Evolutionary conservation across 805 yeast genomes (phyloP).

Genomic region (Naumovozyma castellii): DNA sequence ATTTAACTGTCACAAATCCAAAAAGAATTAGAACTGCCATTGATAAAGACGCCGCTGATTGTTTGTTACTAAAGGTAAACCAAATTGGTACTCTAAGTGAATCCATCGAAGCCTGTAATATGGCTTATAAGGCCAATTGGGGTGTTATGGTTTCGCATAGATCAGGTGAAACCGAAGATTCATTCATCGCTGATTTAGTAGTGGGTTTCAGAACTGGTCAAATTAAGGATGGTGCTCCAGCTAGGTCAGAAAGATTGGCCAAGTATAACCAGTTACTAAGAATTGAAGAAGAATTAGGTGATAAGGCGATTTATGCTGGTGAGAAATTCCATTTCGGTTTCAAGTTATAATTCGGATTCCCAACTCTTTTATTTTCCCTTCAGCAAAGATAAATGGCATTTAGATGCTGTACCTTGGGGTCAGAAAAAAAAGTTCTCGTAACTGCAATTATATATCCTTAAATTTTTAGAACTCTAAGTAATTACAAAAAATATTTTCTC

Average conservation of each 20-base stretch:
- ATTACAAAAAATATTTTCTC: too few species aligned
- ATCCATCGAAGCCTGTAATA: constrained; percentile 94
- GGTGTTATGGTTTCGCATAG: constrained; percentile 99
- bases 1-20: constrained; percentile 98
- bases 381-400: too few species aligned
- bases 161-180: constrained; percentile 99
- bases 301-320: constrained; percentile 95
- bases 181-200: constrained; percentile 92
- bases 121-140: constrained; percentile 93
- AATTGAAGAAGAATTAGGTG: constrained; percentile 97
- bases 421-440: too few species aligned
- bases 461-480: too few species aligned
- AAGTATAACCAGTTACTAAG: constrained; percentile 96
- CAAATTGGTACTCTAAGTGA: constrained; percentile 96
- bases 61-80: constrained; percentile 93
- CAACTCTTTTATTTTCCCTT: too few species aligned
- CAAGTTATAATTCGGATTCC: constrained; percentile 35
- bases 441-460: too few species aligned
- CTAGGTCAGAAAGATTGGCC: constrained; percentile 99
- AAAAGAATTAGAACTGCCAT: constrained; percentile 88
- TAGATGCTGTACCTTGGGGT: too few species aligned
- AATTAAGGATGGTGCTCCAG: constrained; percentile 99
- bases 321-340: constrained; percentile 62
- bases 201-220: constrained; percentile 98
- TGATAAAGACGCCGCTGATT: constrained; percentile 91